Evolutionary conservation across 2,329 filamentous ascomycete genomes (phyloP).

Genomic region (Plectosphaerella sp.): DNA sequence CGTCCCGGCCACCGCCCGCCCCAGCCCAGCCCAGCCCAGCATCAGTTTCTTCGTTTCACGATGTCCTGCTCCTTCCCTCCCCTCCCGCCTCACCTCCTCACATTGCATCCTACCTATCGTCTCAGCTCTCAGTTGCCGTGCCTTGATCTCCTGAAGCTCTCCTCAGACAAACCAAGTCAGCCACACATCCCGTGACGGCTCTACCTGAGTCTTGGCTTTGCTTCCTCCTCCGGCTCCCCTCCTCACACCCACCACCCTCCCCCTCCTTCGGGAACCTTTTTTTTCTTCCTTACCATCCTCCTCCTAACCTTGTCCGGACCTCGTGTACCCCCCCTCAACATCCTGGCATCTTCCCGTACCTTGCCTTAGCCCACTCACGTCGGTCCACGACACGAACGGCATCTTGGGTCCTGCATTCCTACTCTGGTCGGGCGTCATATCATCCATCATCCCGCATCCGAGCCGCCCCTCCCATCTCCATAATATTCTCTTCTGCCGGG

Average conservation of each 20-base stretch:
- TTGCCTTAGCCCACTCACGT: not conserved
- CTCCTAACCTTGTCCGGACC: not conserved
- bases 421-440: not conserved
- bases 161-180: not conserved
- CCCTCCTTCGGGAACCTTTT: not conserved
- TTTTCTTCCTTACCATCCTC: not conserved
- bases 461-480: no score
- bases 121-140: no score
- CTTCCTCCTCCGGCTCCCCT: not conserved
- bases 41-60: not conserved
- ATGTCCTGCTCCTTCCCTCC: not conserved
- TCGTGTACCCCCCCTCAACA: not conserved
- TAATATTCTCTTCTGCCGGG: no score
- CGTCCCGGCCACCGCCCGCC: no score
- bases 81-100: not conserved
- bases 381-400: not conserved
- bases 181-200: not conserved
- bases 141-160: not conserved
- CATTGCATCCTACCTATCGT: no score
- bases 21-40: no score
- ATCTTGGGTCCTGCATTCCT: not conserved
- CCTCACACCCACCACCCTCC: constrained; percentile 4
- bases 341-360: not conserved
- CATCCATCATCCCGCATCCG: not conserved
- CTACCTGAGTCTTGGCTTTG: no score